Percentiles rank a stretch among this genome's conserved stretches.
Evolutionary conservation across 2,329 filamentous ascomycete genomes (phyloP).

Genomic region (Penicillium sp.): DNA sequence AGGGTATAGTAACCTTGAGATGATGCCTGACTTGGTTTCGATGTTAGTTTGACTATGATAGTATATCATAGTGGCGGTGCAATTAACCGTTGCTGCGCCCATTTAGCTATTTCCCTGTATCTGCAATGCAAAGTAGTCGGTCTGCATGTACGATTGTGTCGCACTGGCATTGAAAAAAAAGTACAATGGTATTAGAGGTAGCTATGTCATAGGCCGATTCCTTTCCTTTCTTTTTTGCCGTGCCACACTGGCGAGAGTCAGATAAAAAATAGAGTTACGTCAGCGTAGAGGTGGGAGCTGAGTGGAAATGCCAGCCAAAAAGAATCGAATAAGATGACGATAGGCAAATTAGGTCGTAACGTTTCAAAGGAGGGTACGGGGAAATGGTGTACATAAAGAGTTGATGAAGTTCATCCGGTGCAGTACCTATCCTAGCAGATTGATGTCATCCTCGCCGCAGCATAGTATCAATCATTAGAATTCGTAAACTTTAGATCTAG

Average conservation of each 20-base stretch:
- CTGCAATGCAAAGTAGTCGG: neutral
- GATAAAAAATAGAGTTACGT: conserved; percentile 11
- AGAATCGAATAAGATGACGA: neutral
- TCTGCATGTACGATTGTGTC: neutral
- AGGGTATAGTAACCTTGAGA: neutral
- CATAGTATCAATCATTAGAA: neutral
- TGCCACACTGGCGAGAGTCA: neutral
- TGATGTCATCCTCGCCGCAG: neutral
- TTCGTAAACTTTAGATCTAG: neutral
- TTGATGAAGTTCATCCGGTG: neutral
- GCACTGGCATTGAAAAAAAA: neutral
- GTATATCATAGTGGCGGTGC: neutral
- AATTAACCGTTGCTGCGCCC: neutral
- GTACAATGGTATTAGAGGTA: neutral
- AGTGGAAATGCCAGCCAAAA: neutral
- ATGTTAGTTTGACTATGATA: neutral
- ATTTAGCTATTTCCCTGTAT: neutral
- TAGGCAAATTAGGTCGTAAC: neutral
- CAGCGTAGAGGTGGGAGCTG: conserved; percentile 27
- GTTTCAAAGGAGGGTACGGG: neutral
- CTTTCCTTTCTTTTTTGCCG: neutral
- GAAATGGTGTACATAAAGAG: neutral
- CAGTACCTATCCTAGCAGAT: neutral
- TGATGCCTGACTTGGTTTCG: neutral
- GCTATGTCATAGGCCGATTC: neutral